Conservation (phyloP, 768 basidiomycete genomes). For the Leccinum fibrillosum region DNA sequence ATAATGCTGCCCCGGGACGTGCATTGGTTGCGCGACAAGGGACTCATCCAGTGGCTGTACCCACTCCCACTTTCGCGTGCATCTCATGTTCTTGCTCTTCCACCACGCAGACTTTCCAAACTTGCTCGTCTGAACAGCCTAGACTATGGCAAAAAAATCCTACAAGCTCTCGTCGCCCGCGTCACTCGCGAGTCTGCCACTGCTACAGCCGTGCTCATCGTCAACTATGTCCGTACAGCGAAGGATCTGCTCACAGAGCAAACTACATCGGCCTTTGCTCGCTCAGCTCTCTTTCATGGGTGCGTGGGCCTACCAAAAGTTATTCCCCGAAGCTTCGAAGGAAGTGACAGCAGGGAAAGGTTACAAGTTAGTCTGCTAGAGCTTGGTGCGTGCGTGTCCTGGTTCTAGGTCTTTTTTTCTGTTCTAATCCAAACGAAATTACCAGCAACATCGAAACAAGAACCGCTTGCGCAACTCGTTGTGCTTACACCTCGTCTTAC, state of each 20-base stretch:
- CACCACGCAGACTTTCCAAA: conserved; percentile 40
- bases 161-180: conserved; percentile 55
- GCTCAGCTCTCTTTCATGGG: conserved; percentile 61
- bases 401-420: background rate
- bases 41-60: conserved; percentile 53
- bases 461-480: no score
- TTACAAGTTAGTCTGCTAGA: conserved; percentile 59
- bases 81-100: background rate
- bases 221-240: conserved; percentile 56
- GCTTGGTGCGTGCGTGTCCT: conserved; percentile 57
- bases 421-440: background rate
- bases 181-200: conserved; percentile 20
- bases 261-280: conserved; percentile 66
- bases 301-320: conserved; percentile 74
- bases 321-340: conserved; percentile 50
- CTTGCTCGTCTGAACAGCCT: conserved; percentile 65
- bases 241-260: conserved; percentile 66
- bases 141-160: conserved; percentile 63
- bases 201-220: conserved; percentile 39
- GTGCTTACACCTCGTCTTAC: conserved; percentile 43
- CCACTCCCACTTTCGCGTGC: conserved; percentile 24
- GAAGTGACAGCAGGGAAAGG: conserved; percentile 46
- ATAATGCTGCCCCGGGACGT: conserved; percentile 73
- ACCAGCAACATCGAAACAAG: no score
- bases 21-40: conserved; percentile 77